These are phyloP conservation scores for Rhizopus arrhizus DNA, from an alignment of 371 early-diverging fungal species.

Conservation along the genomic window DNA sequence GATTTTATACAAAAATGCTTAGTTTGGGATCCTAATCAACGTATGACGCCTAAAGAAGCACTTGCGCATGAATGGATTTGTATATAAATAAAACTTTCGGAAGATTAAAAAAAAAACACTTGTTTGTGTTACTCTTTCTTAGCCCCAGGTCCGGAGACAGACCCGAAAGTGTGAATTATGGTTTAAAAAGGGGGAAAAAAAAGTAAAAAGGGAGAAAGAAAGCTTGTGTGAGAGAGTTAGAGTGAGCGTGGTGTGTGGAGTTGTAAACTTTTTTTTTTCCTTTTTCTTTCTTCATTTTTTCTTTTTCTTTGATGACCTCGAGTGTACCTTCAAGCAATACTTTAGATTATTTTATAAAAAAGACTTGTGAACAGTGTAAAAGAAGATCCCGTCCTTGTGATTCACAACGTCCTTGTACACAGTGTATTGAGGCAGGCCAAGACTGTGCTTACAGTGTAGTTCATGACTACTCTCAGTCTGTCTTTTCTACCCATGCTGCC, in stretches of 20 bases:
- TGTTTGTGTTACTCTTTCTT: slow-evolving; percentile 16
- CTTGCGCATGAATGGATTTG: slow-evolving; percentile 74
- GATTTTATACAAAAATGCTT: slow-evolving; percentile 84
- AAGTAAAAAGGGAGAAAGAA: slow-evolving; percentile 7
- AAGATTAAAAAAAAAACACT: background rate
- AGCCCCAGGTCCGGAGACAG: slow-evolving; percentile 32
- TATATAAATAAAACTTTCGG: background rate
- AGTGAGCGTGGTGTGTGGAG: background rate
- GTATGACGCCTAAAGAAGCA: slow-evolving; percentile 84
- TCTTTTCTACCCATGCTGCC: slow-evolving; percentile 29
- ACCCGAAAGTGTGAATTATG: slow-evolving; percentile 15
- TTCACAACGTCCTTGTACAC: slow-evolving; percentile 35
- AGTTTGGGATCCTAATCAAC: slow-evolving; percentile 83
- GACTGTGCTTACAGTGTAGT: slow-evolving; percentile 39
- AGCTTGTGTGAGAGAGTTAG: slow-evolving; percentile 4
- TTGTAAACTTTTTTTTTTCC: slow-evolving; percentile 9
- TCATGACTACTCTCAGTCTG: slow-evolving; percentile 33
- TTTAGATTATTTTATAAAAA: slow-evolving; percentile 15
- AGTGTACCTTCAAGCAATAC: slow-evolving; percentile 16
- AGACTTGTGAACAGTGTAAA: slow-evolving; percentile 34
- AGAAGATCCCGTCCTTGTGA: slow-evolving; percentile 31
- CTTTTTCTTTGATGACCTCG: slow-evolving; percentile 20
- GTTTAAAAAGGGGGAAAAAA: background rate
- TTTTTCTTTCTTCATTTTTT: slow-evolving; percentile 7
- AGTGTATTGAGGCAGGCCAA: slow-evolving; percentile 32